Evolutionary conservation across 768 basidiomycete species (phyloP), one percentile per base, ranked within the genome.

Genomic region (Naganishia vishniacii): DNA sequence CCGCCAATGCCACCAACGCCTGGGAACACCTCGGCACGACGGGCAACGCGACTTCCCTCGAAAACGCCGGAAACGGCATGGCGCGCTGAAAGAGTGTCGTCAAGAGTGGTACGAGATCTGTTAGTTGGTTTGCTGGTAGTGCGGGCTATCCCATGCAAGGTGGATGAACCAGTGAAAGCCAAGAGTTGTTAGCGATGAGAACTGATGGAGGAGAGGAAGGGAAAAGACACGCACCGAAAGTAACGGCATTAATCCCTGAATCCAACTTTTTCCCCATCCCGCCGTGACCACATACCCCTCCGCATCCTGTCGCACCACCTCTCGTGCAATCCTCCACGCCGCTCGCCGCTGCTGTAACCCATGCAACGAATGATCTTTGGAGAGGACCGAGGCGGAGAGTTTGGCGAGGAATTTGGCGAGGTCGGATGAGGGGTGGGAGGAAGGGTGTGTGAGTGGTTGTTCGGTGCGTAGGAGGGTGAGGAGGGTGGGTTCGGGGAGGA

Each of bases 11-110:
- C 32, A 63, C 48, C 15, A 63, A 26, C 16, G 48, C 48, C 23
- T 63, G 61, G 7, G 61, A 46, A 40, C 49, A 18, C 16, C 49
- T 58, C 3, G 40, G 56, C 5, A 44, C 40, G 25, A 47, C 16
- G 23, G 42, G 47, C 42, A 61, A 20, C 20, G 53, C 61, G 23
- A 41, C 42, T 29, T 61, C 29, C 3, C 48, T 44, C 23, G 44
- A 42, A 23, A 48, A 45, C 11, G 26, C 26, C 25, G 53, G 31
- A n/a, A 16, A 23, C 29, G 28, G 9, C 9, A 25, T 2, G 18
- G 25, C 5, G 20, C 65, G 68, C 51, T 25, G 67, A 67, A 26
- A 72, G 32, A 41, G 40, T 6, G 18, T 23, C 6, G 41, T 45
- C 11, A 60, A 41, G 5, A 60, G 25, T 9, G 34, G 7, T 12